Evolutionary conservation across 257 asterid species (phyloP).

Genomic region (Capsicum rhomboideum): DNA sequence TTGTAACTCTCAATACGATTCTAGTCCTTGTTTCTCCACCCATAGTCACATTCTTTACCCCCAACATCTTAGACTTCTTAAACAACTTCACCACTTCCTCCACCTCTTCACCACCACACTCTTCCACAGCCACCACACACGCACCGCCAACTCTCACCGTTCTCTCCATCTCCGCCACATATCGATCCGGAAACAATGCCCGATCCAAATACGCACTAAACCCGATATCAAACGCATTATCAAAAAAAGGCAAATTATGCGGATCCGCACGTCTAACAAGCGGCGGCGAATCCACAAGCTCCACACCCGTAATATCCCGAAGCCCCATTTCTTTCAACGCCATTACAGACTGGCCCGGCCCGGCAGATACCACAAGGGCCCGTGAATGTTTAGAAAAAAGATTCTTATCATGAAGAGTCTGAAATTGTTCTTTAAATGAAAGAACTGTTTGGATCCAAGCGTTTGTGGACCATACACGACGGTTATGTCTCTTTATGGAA

Average conservation of each 20-base stretch:
- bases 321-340: slow-evolving; percentile 65
- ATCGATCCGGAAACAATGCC: slow-evolving; percentile 61
- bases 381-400: slow-evolving; percentile 44
- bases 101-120: slow-evolving; percentile 50
- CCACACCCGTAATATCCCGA: slow-evolving; percentile 73
- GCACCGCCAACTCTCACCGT: slow-evolving; percentile 67
- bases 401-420: slow-evolving; percentile 26
- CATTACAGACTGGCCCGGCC: slow-evolving; percentile 76
- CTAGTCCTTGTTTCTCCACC: slow-evolving; percentile 62
- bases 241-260: slow-evolving; percentile 69
- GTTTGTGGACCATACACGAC: slow-evolving; percentile 70
- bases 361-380: slow-evolving; percentile 71
- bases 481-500: slow-evolving; percentile 58
- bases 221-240: slow-evolving; percentile 71
- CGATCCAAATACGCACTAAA: slow-evolving; percentile 62
- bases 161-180: slow-evolving; percentile 76
- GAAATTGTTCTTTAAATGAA: slow-evolving; percentile 49
- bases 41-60: slow-evolving; percentile 45
- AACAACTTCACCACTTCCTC: slow-evolving; percentile 53
- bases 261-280: slow-evolving; percentile 79
- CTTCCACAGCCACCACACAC: slow-evolving; percentile 82
- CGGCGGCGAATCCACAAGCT: slow-evolving; percentile 76
- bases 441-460: slow-evolving; percentile 53
- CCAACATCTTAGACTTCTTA: slow-evolving; percentile 44
- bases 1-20: slow-evolving; percentile 47